Base-by-base conservation (phyloP, 75 land plant species). In the Selaginella moellendorffii region DNA sequence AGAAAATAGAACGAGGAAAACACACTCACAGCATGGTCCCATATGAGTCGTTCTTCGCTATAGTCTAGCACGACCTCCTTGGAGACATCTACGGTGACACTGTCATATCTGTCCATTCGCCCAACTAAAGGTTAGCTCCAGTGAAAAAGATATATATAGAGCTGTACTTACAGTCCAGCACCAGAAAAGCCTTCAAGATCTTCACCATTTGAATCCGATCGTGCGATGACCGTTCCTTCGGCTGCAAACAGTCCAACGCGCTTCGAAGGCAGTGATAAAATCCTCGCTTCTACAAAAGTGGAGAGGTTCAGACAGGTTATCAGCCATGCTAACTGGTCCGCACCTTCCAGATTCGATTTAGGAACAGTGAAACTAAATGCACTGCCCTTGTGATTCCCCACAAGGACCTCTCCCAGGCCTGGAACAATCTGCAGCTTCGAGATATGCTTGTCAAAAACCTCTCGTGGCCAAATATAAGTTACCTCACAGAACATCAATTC, bases 351-450 rank as follows among this genome's bases (percentile, higher is more conserved):
- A 36, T 36, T 36, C 5, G 46, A 12, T 8, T 66, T 66, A 63
- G 68, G n/a, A 54, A 66, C 27, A 28, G 8, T 54, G 63, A 54
- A 66, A 52, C 68, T 66, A 2, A 66, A 24, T n/a, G 68, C 68
- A 54, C 28, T 21, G 17, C 68, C 68, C 20, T 12, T 53, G 68
- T 66, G 27, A 28, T 66, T 66, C 2, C 27, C 60, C 21, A 66
- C 68, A 24, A 66, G 42, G 2, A 66, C 68, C 29, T 66, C 68
- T 53, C 68, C 68, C 20, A 66, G 42, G 18, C 68, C 68, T 53
- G 60, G 26, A 12, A 66, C 68, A 54, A 66, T 24, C 68, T 66
- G 68, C n/a, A n/a, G n/a, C n/a, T n/a, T n/a, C n/a, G n/a, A n/a
- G n/a, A n/a, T n/a, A n/a, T n/a, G n/a, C n/a, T n/a, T n/a, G n/a